Base-by-base conservation (phyloP, 2,329 filamentous ascomycete genomes). In the Beauveria varroae region DNA sequence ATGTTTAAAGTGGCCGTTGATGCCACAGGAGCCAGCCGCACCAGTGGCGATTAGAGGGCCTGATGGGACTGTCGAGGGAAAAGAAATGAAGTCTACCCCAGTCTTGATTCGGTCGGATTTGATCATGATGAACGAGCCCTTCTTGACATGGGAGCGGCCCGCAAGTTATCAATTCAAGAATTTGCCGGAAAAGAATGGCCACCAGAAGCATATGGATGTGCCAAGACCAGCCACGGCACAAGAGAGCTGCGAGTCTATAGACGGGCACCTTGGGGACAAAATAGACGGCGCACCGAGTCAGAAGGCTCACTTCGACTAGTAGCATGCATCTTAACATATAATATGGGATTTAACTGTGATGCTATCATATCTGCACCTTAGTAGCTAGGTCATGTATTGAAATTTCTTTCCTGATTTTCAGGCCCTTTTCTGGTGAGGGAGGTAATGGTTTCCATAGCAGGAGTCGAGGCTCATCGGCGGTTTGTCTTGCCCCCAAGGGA, bases 1-100 rank as follows among this genome's bases (percentile, higher is more conserved):
- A 10, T 60, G 12, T 12, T 30, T 24, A 9, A 22, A 62, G 52
- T 71, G 64, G 66, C 66, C 67, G 0, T 14, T 41, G 7, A 62
- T 55, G 47, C 65, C 65, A 0, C 62, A 62, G 16, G 34, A 34
- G 28, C 63, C 63, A 28, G 65, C 65, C 1, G 41, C 43, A 44
- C 59, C 43, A 16, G 43, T 44, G 44, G 37, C 50, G 51, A 37
- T 34, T 22, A 28, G 50, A 26, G 59, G 52, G 26, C 43, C 43
- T 41, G 51, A 37, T 18, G 52, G 52, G n/a, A 44, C 50, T 26
- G 34, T 52, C n/a, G 53, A 34, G 26, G 57, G 47, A 20, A 59
- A 26, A 34, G 57, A 59, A 52, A 53, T 59, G 46, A 44, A 30
- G 37, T 46, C 57, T 59, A 5, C 22, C 24, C 34, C 43, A n/a